Base-by-base conservation (phyloP, 176 grass and related monocot genomes). In the Stipa capillata region DNA sequence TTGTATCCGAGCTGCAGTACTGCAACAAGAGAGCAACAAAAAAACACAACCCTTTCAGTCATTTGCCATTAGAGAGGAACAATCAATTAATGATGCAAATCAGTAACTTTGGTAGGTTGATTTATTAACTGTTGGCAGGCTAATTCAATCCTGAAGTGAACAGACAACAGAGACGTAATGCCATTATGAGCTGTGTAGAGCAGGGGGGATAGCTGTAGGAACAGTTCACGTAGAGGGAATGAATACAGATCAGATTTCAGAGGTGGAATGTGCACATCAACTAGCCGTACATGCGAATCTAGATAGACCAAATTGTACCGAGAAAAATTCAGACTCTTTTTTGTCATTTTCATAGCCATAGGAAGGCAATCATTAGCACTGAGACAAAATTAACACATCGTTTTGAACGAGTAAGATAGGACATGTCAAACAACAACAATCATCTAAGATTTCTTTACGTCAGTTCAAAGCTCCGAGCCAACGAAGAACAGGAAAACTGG, bases 1-100 rank as follows among this genome's bases (percentile, higher is more conserved):
- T 95, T 95, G 72, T 98, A 91, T 9, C 92, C 87, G 6, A 98
- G 83, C 86, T 93, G 90, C 83, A 98, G 83, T 3, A 98, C 88
- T 95, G 73, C 45, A 92, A n/a, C n/a, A n/a, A n/a, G n/a, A n/a
- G n/a, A n/a, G n/a, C n/a, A n/a, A n/a, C n/a, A 65, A 50, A 41
- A 27, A 29, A 82, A 39, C 18, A 32, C 32, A 28, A 32, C 20
- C 1, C 8, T 67, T 65, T 78, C 20, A 83, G 74, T 6, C 56
- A 70, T 40, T 40, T 56, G 25, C 11, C 21, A 74, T 79, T 51
- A 70, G 21, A 64, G 18, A 45, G 33, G 32, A n/a, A n/a, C n/a
- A n/a, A n/a, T n/a, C n/a, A n/a, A n/a, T n/a, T n/a, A n/a, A n/a
- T n/a, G n/a, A n/a, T 28, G 43, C 23, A 89, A 63, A 67, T 81